These are phyloP conservation scores for Suillus placidus DNA, from an alignment of 768 basidiomycete genomes.

Conservation along the genomic window DNA sequence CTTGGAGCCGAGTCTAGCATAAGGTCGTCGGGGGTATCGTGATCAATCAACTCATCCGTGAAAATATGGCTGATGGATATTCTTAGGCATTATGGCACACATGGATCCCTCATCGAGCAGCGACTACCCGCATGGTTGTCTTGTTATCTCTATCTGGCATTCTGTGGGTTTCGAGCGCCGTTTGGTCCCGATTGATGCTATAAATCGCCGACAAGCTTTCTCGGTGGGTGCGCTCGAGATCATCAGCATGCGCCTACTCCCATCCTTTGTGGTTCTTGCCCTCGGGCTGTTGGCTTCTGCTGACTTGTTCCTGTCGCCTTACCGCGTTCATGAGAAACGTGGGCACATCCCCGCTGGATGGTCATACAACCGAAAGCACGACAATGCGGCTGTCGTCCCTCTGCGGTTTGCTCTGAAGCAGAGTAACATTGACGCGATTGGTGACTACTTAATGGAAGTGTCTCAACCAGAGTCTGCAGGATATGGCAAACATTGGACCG, in stretches of 20 bases:
- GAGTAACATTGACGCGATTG: slow-evolving; percentile 46
- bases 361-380: slow-evolving; percentile 38
- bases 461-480: slow-evolving; percentile 52
- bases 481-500: slow-evolving; percentile 54
- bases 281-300: slow-evolving; percentile 2
- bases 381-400: slow-evolving; percentile 41
- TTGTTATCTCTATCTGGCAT: slow-evolving; percentile 4
- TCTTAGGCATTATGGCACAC: neutral
- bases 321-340: slow-evolving; percentile 43
- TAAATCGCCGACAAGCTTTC: neutral
- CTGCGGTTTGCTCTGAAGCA: slow-evolving; percentile 54
- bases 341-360: slow-evolving; percentile 39
- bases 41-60: neutral
- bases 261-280: slow-evolving; percentile 4
- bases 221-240: neutral
- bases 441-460: slow-evolving; percentile 48
- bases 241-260: slow-evolving; percentile 4
- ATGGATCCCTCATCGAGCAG: neutral
- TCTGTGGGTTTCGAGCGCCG: neutral
- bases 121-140: slow-evolving; percentile 1
- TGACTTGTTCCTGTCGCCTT: slow-evolving; percentile 37
- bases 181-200: neutral
- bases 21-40: neutral
- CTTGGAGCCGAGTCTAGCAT: neutral
- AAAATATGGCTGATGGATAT: neutral